These are phyloP conservation scores for Rhizophagus sp. DNA, from an alignment of 192 early-diverging fungal species.

Conservation along the genomic window DNA sequence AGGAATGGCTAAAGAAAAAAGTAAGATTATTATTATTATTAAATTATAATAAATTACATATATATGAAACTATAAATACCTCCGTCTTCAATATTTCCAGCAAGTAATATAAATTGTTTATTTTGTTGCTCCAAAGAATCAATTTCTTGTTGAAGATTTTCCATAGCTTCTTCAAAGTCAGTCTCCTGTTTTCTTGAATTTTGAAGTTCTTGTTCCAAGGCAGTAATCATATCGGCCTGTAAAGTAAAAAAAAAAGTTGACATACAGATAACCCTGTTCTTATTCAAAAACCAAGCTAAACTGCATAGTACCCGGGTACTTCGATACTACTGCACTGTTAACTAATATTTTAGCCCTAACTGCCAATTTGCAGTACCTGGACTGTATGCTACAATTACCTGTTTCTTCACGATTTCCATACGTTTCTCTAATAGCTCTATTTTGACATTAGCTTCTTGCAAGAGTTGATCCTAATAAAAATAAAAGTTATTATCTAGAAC, in stretches of 20 bases:
- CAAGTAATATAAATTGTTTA: constrained; percentile 46
- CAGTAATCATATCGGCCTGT: constrained; percentile 56
- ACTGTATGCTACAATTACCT: constrained; percentile 35
- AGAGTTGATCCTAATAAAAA: constrained; percentile 62
- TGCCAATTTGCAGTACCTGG: background rate
- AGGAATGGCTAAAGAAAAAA: background rate
- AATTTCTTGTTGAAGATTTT: constrained; percentile 66
- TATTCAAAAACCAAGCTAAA: no score
- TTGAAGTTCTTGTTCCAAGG: constrained; percentile 60
- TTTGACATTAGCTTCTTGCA: constrained; percentile 75
- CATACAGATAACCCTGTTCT: no score
- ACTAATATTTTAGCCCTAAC: background rate
- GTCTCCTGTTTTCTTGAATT: constrained; percentile 60
- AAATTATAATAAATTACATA: background rate
- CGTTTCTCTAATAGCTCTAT: constrained; percentile 84
- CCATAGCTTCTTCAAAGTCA: constrained; percentile 74
- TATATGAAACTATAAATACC: constrained; percentile 1
- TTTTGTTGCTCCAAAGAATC: constrained; percentile 71
- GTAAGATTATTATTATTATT: background rate
- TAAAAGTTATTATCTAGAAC: background rate
- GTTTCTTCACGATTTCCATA: constrained; percentile 65
- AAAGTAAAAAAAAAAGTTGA: background rate
- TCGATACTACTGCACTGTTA: no score
- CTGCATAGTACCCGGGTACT: no score
- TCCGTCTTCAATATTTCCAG: constrained; percentile 39